A percentile compares a stretch with the other conserved stretches of the same genome.
These are phyloP conservation scores for Dalbergia cultrata DNA, from an alignment of 306 rosid genomes.

Conservation along the genomic window DNA sequence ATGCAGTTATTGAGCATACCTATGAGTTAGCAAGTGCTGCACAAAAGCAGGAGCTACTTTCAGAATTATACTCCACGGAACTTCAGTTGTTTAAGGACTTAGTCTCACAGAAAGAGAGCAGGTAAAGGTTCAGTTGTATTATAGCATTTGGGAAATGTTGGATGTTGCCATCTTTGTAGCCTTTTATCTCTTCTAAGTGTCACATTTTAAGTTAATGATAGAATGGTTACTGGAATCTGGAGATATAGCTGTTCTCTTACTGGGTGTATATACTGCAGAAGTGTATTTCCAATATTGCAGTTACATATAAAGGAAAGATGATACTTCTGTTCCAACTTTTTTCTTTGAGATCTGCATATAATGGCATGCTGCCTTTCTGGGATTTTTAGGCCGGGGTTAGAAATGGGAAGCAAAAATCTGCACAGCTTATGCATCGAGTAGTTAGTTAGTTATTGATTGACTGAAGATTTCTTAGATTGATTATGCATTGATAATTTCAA, in stretches of 20 bases:
- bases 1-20: constrained; percentile 89
- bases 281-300: neutral
- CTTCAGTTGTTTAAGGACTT: constrained; percentile 86
- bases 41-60: constrained; percentile 85
- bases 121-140: constrained; percentile 58
- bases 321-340: constrained; percentile 16
- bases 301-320: constrained; percentile 10
- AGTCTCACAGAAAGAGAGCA: constrained; percentile 77
- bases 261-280: neutral
- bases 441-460: constrained; percentile 26
- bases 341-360: constrained; percentile 26
- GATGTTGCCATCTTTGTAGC: neutral
- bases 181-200: constrained; percentile 20
- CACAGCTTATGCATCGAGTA: neutral
- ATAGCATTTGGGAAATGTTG: constrained; percentile 17
- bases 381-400: constrained; percentile 20
- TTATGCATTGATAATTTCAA: neutral
- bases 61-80: constrained; percentile 82
- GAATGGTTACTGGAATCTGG: constrained; percentile 10
- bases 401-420: neutral
- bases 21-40: constrained; percentile 78
- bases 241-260: constrained; percentile 4
- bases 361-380: neutral
- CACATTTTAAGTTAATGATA: neutral
- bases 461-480: constrained; percentile 1